Evolutionary conservation across 495 filamentous ascomycete species (phyloP).

Genomic region (Viridothelium virens): DNA sequence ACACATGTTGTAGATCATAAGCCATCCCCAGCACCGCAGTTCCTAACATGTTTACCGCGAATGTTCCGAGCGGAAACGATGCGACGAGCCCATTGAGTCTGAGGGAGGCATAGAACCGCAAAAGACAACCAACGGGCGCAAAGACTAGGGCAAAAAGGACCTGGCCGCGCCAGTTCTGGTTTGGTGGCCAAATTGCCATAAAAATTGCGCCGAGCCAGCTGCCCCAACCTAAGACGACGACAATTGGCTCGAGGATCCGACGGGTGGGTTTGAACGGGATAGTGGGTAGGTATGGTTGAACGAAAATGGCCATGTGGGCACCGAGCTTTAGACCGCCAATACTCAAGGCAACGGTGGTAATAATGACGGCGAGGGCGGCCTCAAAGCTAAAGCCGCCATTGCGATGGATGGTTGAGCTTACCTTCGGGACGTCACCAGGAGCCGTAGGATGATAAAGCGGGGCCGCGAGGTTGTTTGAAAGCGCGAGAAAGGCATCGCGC

Average conservation of each 20-base stretch:
- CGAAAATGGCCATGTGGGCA: constrained; percentile 67
- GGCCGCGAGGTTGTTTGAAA: constrained; percentile 64
- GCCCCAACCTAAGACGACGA: constrained; percentile 57
- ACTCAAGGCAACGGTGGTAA: constrained; percentile 60
- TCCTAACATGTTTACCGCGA: constrained; percentile 73
- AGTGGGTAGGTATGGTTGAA: constrained; percentile 47
- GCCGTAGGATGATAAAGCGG: constrained; percentile 32
- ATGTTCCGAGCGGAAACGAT: constrained; percentile 82
- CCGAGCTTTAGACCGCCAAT: constrained; percentile 62
- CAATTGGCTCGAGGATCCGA: constrained; percentile 53
- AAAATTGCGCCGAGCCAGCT: constrained; percentile 75
- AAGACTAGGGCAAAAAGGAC: constrained; percentile 76
- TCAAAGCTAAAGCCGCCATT: constrained; percentile 77
- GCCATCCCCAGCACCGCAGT: constrained; percentile 58
- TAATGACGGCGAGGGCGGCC: constrained; percentile 62
- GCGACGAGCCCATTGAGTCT: constrained; percentile 57
- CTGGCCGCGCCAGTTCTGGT: constrained; percentile 62
- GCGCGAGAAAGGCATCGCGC: constrained; percentile 72
- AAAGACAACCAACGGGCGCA: constrained; percentile 71
- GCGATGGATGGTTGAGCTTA: constrained; percentile 36
- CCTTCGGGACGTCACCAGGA: constrained; percentile 5
- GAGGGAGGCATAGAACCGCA: constrained; percentile 63
- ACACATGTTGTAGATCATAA: constrained; percentile 63
- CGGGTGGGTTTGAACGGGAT: constrained; percentile 52
- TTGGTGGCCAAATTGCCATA: constrained; percentile 64